Conservation (phyloP, 495 filamentous ascomycete species). For the Penicillium ochrochloron region DNA sequence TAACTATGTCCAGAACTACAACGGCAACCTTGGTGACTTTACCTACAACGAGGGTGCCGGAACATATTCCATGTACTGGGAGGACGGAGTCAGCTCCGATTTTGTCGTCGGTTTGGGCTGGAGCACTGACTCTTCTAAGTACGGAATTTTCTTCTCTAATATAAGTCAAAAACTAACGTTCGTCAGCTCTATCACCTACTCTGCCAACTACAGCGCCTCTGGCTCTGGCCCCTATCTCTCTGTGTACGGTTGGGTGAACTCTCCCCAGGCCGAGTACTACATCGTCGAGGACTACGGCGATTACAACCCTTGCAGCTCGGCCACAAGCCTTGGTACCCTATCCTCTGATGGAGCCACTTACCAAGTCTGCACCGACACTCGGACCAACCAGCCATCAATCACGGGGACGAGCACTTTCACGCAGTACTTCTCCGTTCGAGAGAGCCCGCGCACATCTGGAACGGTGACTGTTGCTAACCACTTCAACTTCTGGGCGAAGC, state of each 20-base stretch:
- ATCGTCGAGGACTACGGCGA: conserved; percentile 18
- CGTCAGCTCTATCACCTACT: conserved; percentile 20
- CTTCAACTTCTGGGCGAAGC: conserved; percentile 25
- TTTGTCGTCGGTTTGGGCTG: conserved; percentile 22
- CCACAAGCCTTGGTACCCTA: conserved; percentile 20
- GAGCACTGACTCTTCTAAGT: conserved; percentile 19
- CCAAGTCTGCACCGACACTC: conserved; percentile 19
- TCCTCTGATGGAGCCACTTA: conserved; percentile 21
- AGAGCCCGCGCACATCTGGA: conserved; percentile 21
- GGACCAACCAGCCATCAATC: conserved; percentile 19
- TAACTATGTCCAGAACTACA: conserved; percentile 25
- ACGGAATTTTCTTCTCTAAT: conserved; percentile 8
- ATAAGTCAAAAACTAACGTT: conserved; percentile 13
- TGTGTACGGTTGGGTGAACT: conserved; percentile 23
- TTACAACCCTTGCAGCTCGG: conserved; percentile 23
- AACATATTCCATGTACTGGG: conserved; percentile 23
- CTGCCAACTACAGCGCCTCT: conserved; percentile 12
- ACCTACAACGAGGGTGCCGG: conserved; percentile 21
- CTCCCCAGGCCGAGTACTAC: conserved; percentile 22
- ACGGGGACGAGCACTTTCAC: conserved; percentile 26
- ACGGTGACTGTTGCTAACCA: conserved; percentile 24
- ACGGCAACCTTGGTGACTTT: conserved; percentile 23
- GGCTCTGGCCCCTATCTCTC: conserved; percentile 21
- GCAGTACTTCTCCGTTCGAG: conserved; percentile 24
- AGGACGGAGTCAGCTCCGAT: conserved; percentile 20